Evolutionary conservation across 2,329 filamentous ascomycete genomes (phyloP), one percentile per base, ranked within the genome.

Genomic region (Knufia petricola): DNA sequence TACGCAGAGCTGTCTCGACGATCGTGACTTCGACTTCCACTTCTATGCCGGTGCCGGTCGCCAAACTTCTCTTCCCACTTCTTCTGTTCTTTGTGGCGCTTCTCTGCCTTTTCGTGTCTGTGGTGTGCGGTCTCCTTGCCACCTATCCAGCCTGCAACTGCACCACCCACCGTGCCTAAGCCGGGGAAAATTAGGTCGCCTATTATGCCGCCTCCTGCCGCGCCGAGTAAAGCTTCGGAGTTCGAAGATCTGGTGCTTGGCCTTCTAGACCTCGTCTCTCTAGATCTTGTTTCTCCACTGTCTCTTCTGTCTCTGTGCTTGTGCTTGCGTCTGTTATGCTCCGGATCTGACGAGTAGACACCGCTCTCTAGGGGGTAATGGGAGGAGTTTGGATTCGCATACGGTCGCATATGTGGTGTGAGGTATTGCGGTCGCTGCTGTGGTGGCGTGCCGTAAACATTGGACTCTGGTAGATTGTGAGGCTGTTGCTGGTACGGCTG

Each of bases 101-200:
- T 55, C 7, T 55, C 52, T 50, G 58, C 53, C 28, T 53, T 46
- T 46, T 52, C 52, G 47, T 58, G 57, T 38, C 56, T 51, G 44
- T 55, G 52, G 37, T 59, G 55, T 17, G 54, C 58, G 21, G 59
- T 57, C 24, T 59, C 57, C 38, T 54, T 59, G 30, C 58, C 58
- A 40, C 58, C 58, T 2, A 59, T 28, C 52, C 54, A 60, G 15
- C 58, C 58, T 12, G 53, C 48, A 13, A 58, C 39, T n/a, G 55
- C 58, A 15, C 58, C 58, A 26, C 58, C 58, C 8, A 60, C 49
- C 15, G 58, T 60, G 2, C 58, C 58, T 12, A 60, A 45, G 19
- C 58, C 58, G 4, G 58, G 58, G 43, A 59, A 59, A 17, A 60
- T 55, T 7, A 60, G 44, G 37, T 60, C 58, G 20, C 58, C 58